A percentile compares a stretch with the other conserved stretches of the same genome.
Evolutionary conservation across 768 basidiomycete genomes (phyloP).

Genomic region (Pisolithus sp.): DNA sequence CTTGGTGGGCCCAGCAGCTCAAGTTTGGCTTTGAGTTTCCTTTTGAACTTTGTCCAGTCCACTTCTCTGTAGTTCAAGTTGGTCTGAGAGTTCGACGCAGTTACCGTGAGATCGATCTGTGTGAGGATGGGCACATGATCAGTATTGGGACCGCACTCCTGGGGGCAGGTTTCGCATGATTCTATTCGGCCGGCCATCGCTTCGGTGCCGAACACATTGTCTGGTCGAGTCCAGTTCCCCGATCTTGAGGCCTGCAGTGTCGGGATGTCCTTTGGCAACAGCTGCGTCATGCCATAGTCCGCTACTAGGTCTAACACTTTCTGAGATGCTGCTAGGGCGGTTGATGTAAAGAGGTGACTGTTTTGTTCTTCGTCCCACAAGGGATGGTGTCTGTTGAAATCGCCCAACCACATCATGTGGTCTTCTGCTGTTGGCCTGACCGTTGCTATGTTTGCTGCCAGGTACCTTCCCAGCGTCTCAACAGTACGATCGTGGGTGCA

Average conservation of each 20-base stretch:
- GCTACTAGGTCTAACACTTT: constrained; percentile 15
- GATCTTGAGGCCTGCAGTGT: constrained; percentile 15
- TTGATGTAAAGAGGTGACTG: constrained; percentile 16
- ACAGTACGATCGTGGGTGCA: constrained; percentile 17
- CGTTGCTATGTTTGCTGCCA: not conserved
- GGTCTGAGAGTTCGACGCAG: too few species aligned
- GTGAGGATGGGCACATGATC: constrained; percentile 32
- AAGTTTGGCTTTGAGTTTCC: not conserved
- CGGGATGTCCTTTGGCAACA: constrained; percentile 23
- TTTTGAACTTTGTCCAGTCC: constrained; percentile 20
- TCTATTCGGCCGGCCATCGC: constrained; percentile 9
- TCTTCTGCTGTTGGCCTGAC: not conserved
- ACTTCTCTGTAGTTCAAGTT: constrained; percentile 14
- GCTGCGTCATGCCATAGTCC: constrained; percentile 20
- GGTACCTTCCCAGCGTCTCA: constrained; percentile 3
- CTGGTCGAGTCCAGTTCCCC: constrained; percentile 28
- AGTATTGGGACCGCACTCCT: constrained; percentile 9
- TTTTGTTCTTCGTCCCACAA: constrained; percentile 31
- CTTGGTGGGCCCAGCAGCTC: not conserved
- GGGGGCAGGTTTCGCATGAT: constrained; percentile 17
- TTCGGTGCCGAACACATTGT: constrained; percentile 29
- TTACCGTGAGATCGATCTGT: constrained; percentile 10
- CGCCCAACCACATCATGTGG: constrained; percentile 26
- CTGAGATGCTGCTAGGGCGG: not conserved
- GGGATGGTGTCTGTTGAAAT: constrained; percentile 37